Evolutionary conservation across 2,329 filamentous ascomycete genomes (phyloP).

Genomic region (Bretziella fagacearum): DNA sequence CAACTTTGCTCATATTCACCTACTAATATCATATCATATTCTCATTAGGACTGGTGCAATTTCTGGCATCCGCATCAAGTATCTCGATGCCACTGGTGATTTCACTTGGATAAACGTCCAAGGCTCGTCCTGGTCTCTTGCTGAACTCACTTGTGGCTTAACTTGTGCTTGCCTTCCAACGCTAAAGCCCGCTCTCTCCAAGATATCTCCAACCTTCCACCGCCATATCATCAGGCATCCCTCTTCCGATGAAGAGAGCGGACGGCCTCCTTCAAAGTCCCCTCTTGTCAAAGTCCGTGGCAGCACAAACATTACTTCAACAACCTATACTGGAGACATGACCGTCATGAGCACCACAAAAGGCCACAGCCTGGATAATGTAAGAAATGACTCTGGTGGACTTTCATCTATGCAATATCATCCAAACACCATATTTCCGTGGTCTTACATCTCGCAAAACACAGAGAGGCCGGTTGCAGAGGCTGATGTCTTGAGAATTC

Average conservation of each 20-base stretch:
- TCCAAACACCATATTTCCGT: not conserved
- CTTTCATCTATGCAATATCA: not conserved
- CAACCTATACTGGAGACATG: not conserved
- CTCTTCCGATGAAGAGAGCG: not conserved
- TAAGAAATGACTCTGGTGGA: not conserved
- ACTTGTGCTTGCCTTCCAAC: conserved; percentile 18
- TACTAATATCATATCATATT: too few species aligned
- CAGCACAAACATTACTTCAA: not conserved
- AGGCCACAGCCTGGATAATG: not conserved
- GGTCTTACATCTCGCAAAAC: conserved; percentile 4
- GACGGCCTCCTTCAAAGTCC: not conserved
- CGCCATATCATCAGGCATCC: not conserved
- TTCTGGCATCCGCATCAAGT: conserved; percentile 17
- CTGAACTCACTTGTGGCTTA: conserved; percentile 17
- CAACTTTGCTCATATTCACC: not conserved
- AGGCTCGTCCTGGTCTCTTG: conserved; percentile 17
- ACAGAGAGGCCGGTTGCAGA: not conserved
- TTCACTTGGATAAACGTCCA: conserved; percentile 18
- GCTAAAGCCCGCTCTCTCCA: conserved; percentile 18
- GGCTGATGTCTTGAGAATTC: conserved; percentile 5
- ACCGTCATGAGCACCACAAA: not conserved
- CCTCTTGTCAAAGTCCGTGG: not conserved
- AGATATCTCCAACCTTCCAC: conserved; percentile 17
- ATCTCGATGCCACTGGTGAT: conserved; percentile 15
- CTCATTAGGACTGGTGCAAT: conserved; percentile 16